A percentile compares a stretch with the other conserved stretches of the same genome.
phyloP scores from a whole-genome alignment of 805 yeast species.

The Wickerhamomyces subpelliculosus region DNA sequence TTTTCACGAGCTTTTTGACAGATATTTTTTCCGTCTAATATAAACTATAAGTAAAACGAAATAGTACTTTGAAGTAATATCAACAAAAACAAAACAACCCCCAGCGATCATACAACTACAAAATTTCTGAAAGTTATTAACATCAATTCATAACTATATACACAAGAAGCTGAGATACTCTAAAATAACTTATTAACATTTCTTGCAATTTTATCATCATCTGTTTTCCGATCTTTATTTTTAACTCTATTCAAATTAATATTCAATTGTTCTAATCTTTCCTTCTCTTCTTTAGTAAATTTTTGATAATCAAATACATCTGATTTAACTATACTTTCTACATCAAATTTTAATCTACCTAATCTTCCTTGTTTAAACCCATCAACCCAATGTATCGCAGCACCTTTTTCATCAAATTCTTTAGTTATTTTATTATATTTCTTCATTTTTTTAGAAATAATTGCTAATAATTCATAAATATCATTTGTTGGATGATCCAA shows the following conservation, averaged over 20 bases:
- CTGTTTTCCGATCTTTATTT: conserved; percentile 9
- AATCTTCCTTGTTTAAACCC: conserved; percentile 52
- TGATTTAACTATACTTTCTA: conserved; percentile 10
- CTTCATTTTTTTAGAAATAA: conserved; percentile 37
- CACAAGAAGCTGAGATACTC: too few relatives aligned
- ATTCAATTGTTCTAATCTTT: conserved; percentile 17
- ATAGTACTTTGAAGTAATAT: too few relatives aligned
- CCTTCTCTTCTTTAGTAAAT: conserved; percentile 7
- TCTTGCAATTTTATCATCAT: conserved; percentile 12
- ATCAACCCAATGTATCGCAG: conserved; percentile 59
- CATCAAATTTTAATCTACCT: conserved; percentile 16
- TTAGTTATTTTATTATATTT: conserved; percentile 23
- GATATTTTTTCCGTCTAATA: too few relatives aligned
- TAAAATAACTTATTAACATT: conserved; percentile 21
- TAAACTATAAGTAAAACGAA: too few relatives aligned
- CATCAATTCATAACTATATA: background rate
- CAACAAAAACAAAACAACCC: too few relatives aligned
- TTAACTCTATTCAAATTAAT: conserved; percentile 14
- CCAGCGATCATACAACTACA: too few relatives aligned
- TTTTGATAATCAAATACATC: conserved; percentile 10
- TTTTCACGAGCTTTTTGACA: too few relatives aligned
- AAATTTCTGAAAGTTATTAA: too few relatives aligned
- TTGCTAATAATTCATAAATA: conserved; percentile 45
- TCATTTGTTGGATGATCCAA: conserved; percentile 65
- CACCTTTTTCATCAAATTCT: conserved; percentile 45